Percentiles rank a stretch among this genome's conserved stretches.
Conservation (phyloP, 2,329 filamentous ascomycete genomes). For the Beauveria medogensis region DNA sequence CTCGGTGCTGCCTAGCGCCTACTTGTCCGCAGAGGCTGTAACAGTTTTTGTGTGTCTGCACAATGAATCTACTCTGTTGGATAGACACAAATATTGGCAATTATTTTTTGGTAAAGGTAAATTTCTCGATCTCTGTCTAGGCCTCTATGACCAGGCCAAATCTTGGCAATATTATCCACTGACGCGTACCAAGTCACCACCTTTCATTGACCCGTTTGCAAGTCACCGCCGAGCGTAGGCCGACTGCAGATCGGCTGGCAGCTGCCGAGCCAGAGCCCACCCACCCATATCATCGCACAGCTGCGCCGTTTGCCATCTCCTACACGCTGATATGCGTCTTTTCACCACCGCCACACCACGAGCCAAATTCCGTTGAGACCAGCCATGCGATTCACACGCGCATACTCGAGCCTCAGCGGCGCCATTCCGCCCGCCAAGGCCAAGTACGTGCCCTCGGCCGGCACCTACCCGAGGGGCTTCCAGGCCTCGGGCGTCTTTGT, state of each 20-base stretch:
- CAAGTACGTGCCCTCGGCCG: constrained; percentile 79
- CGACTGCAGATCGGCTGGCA: background rate
- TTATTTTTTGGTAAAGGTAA: no score
- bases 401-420: constrained; percentile 23
- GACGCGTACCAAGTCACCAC: no score
- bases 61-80: no score
- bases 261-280: background rate
- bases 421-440: constrained; percentile 69
- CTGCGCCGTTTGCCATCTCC: background rate
- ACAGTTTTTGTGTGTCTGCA: no score
- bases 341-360: constrained; percentile 4
- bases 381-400: constrained; percentile 26
- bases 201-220: no score
- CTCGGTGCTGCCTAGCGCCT: background rate
- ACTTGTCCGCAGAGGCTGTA: no score
- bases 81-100: no score
- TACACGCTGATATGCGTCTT: background rate
- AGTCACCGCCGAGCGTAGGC: background rate
- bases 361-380: constrained; percentile 13
- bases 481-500: constrained; percentile 78
- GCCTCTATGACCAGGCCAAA: no score
- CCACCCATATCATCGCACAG: background rate
- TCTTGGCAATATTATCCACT: no score
- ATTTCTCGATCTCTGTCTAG: no score
- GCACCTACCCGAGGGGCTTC: constrained; percentile 88